Evolutionary conservation across 176 grass and related monocot species (phyloP), one percentile per base, ranked within the genome.

Genomic region (Ampelocalamus luodianensis): DNA sequence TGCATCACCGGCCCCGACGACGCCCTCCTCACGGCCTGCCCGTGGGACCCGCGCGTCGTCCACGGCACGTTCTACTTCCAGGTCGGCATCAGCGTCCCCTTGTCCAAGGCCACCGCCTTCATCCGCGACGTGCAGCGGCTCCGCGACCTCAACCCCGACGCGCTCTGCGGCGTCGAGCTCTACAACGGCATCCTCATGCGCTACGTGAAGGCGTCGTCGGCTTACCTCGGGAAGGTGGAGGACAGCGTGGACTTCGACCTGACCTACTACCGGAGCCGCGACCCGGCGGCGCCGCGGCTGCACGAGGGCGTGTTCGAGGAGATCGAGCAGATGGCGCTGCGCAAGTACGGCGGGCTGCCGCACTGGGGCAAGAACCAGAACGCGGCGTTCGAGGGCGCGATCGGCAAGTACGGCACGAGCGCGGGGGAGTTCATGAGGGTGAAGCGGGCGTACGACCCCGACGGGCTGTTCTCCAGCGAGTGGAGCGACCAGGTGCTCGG

Each of bases 351-450:
- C n/a, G 92, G 89, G 14, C 11, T 94, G 10, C 92, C 92, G 4
- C 89, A 94, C 69, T 91, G 92, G 92, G 92, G 92, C 0, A 94
- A 94, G 92, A 94, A 94, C 79, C 89, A 71, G 59, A 91, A 91
- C 59, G 48, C 88, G 1, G 89, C 85, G 7, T 94, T 94, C 49
- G 50, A 83, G 0, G 79, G 82, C 5, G 36, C 82, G 26, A 65
- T 51, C 10, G 56, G n/a, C 27, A 90, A 72, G 79, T 71, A 83
- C 65, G 79, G 69, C 1, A 81, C 58, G 22, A 12, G 65, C 6
- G 48, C 5, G 7, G 34, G 11, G 66, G 66, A 32, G 79, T 93
- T 93, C 78, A 23, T 86, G 16, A 10, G 65, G 37, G 92, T 86
- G 20, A 93, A 90, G 80, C 27, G 29, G 5, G 6, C 10, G 79